These are phyloP conservation scores for Agrocybe chaxingu DNA, from an alignment of 768 basidiomycete species.

Conservation along the genomic window DNA sequence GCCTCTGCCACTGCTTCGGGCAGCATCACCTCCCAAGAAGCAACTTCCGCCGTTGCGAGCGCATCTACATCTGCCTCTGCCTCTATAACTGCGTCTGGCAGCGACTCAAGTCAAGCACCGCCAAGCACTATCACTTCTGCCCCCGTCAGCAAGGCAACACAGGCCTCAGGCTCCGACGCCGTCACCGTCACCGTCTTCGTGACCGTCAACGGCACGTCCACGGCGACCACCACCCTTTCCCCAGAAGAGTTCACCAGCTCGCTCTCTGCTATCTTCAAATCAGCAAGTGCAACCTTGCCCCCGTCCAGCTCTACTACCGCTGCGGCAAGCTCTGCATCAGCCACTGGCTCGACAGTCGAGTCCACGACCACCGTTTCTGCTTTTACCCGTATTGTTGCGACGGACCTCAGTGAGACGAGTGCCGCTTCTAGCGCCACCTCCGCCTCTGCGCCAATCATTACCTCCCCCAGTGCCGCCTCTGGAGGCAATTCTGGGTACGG, in stretches of 20 bases:
- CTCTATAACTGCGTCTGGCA: slow-evolving; percentile 6
- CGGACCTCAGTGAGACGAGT: too few relatives aligned
- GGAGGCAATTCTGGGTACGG: too few relatives aligned
- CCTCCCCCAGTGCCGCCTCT: too few relatives aligned
- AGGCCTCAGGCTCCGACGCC: slow-evolving; percentile 4
- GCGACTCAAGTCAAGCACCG: slow-evolving; percentile 2
- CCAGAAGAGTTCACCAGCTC: slow-evolving; percentile 25
- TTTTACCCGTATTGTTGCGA: too few relatives aligned
- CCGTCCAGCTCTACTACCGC: neutral
- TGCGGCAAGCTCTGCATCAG: too few relatives aligned
- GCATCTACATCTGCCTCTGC: slow-evolving; percentile 10
- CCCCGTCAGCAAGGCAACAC: neutral
- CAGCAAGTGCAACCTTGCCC: too few relatives aligned
- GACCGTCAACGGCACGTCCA: slow-evolving; percentile 25
- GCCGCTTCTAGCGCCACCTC: too few relatives aligned
- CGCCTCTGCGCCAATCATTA: too few relatives aligned
- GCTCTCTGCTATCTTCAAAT: too few relatives aligned
- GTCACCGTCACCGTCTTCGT: slow-evolving; percentile 30
- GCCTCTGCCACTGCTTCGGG: slow-evolving; percentile 3
- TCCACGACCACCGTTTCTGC: too few relatives aligned
- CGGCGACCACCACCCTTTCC: slow-evolving; percentile 39
- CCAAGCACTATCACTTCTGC: slow-evolving; percentile 3
- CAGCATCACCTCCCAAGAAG: neutral
- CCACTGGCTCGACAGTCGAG: too few relatives aligned
- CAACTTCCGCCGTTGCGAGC: slow-evolving; percentile 1